Evolutionary conservation across 2,329 filamentous ascomycete genomes (phyloP), one percentile per base, ranked within the genome.

Genomic region (Aspergillus niger): DNA sequence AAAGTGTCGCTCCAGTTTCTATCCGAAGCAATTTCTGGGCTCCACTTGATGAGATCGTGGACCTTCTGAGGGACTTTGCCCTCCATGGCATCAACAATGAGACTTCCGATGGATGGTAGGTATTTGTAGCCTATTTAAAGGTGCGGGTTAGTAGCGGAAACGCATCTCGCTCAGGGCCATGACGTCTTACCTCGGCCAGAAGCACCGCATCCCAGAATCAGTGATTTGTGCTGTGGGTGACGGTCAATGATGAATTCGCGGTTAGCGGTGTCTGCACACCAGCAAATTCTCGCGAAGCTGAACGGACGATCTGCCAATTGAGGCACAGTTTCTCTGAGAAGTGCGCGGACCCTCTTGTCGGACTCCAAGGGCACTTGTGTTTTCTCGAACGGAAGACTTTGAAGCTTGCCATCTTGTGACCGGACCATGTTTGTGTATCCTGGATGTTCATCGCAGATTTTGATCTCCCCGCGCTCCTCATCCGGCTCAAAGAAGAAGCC

Each of bases 181-280:
- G 8, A 7, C 22, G n/a, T 32, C 55, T 49, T 60, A 66, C 64
- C 65, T 64, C 66, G 57, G 3, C 82, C 82, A 50, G 78, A 82
- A 8, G 75, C 83, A 6, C 83, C 82, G 10, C 80, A 77, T 7
- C 80, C 82, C 11, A 85, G 64, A 2, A 81, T 69, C n/a, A 84
- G 67, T 36, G 74, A 77, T 28, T 70, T 64, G 51, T 77, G 74
- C 5, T 76, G 69, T 0, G 82, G 82, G 69, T 85, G 82, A 44
- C 70, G 73, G 48, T 79, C 79, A 59, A 86, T 83, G 6, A 86
- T 66, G 59, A 85, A 84, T 41, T 80, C 74, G 2, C 82, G 76
- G 67, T 86, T 81, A 0, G 81, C 78, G 0, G 83, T 86, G 64
- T 86, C 84, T 0, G 82, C 81, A 61, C 83, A 84, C 84, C 84